Evolutionary conservation across 2,329 filamentous ascomycete genomes (phyloP).

Genomic region (Alternaria brassicae): DNA sequence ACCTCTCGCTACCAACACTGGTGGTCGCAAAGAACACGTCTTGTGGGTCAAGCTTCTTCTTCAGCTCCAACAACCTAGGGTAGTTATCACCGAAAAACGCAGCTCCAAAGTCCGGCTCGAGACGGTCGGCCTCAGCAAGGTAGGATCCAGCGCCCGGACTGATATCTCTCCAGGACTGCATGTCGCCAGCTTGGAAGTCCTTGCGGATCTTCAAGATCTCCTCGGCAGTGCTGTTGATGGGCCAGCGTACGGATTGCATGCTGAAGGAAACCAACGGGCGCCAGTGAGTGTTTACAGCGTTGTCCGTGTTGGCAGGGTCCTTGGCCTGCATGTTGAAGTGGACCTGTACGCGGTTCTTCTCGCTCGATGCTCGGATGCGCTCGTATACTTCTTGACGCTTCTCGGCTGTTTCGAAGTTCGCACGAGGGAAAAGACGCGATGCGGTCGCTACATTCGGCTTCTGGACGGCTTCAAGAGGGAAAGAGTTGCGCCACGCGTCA

Average conservation of each 20-base stretch:
- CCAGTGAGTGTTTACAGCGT: conserved; percentile 44
- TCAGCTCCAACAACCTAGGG: conserved; percentile 37
- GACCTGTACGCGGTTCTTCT: conserved; percentile 45
- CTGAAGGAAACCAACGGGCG: conserved; percentile 34
- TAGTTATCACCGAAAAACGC: conserved; percentile 46
- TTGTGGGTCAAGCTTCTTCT: conserved; percentile 44
- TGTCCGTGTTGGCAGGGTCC: conserved; percentile 38
- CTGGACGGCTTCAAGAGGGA: conserved; percentile 44
- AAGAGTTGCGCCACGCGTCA: conserved; percentile 44
- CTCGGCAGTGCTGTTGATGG: conserved; percentile 36
- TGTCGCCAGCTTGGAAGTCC: conserved; percentile 37
- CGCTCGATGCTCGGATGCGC: conserved; percentile 40
- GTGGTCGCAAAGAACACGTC: conserved; percentile 47
- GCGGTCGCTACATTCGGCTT: conserved; percentile 45
- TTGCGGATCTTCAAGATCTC: conserved; percentile 35
- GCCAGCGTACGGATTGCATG: conserved; percentile 46
- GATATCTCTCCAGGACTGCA: conserved; percentile 45
- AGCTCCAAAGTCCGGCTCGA: conserved; percentile 44
- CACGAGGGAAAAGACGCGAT: conserved; percentile 44
- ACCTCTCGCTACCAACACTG: conserved; percentile 45
- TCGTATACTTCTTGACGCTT: conserved; percentile 43
- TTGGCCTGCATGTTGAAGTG: conserved; percentile 48
- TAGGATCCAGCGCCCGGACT: conserved; percentile 40
- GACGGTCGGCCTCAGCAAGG: conserved; percentile 42
- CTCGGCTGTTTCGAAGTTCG: conserved; percentile 42